These are phyloP conservation scores for Cladosporium oxysporum DNA, from an alignment of 2,329 filamentous ascomycete species.

Conservation along the genomic window DNA sequence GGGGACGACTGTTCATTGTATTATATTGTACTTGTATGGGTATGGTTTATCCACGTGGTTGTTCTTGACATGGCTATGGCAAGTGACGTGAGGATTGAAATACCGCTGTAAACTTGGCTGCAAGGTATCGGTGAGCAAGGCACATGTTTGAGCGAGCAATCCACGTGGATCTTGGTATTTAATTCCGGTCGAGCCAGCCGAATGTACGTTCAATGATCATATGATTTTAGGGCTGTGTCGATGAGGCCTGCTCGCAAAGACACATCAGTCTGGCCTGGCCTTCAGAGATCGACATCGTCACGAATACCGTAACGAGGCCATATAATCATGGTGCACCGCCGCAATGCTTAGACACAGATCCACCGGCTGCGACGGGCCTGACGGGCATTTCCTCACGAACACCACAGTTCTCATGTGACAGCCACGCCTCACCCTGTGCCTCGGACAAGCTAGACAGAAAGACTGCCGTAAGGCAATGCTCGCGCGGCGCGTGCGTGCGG, in stretches of 20 bases:
- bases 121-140: too few relatives aligned
- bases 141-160: too few relatives aligned
- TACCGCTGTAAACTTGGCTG: too few relatives aligned
- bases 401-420: slow-evolving; percentile 5
- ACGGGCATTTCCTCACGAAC: neutral
- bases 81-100: neutral
- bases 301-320: neutral
- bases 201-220: neutral
- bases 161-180: too few relatives aligned
- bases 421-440: neutral
- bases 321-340: neutral
- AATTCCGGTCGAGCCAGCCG: neutral
- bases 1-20: neutral
- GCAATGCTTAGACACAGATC: neutral
- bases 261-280: neutral
- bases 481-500: neutral
- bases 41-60: neutral
- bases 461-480: neutral
- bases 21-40: neutral
- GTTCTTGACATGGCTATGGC: neutral
- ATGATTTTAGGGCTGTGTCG: too few relatives aligned
- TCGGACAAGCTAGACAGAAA: neutral
- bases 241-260: too few relatives aligned
- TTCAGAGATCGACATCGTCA: neutral
- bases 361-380: neutral